Conservation (phyloP, 306 rosid genomes). For the Heteromeles arbutifolia region DNA sequence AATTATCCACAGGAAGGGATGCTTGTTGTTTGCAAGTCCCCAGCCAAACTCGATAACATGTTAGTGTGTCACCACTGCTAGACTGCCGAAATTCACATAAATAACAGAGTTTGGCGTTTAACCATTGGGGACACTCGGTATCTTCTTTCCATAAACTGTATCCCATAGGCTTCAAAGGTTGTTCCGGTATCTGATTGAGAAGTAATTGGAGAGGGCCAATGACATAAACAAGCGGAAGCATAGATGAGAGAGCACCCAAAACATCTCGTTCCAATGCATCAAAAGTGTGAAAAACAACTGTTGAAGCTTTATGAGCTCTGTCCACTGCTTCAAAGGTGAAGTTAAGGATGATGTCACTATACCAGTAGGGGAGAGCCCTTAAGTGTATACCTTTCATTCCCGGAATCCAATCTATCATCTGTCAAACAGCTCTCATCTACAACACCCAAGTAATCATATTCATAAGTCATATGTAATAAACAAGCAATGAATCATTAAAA, state of each 20-base stretch:
- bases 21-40: constrained; percentile 24
- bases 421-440: neutral
- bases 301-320: constrained; percentile 1
- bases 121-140: constrained; percentile 10
- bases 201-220: constrained; percentile 22
- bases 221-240: constrained; percentile 1
- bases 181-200: constrained; percentile 4
- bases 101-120: constrained; percentile 2
- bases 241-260: constrained; percentile 10
- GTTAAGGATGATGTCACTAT: neutral
- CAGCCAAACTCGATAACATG: constrained; percentile 12
- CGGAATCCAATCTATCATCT: constrained; percentile 3
- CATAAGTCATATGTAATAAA: neutral
- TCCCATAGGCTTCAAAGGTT: neutral
- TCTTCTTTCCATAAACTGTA: constrained; percentile 24
- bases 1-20: constrained; percentile 13
- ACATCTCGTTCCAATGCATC: constrained; percentile 5
- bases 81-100: constrained; percentile 20
- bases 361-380: neutral
- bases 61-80: neutral
- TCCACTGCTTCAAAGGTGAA: neutral
- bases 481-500: neutral
- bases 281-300: constrained; percentile 13
- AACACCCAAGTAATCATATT: neutral
- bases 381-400: neutral